These are phyloP conservation scores for Pseudevernia furfuracea DNA, from an alignment of 495 filamentous ascomycete genomes.

Conservation along the genomic window DNA sequence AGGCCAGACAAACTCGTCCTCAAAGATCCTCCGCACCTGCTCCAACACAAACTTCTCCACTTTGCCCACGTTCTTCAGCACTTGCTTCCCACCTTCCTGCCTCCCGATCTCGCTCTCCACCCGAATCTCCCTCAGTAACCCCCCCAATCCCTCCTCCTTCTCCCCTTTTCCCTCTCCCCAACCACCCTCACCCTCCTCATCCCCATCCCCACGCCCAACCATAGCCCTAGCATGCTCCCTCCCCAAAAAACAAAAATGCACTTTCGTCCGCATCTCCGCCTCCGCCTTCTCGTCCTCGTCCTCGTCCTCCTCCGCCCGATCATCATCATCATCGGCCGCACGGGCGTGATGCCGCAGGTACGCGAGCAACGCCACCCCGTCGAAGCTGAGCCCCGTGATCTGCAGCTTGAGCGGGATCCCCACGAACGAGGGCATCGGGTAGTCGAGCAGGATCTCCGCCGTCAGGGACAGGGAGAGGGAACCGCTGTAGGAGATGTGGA, in stretches of 20 bases:
- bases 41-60: slow-evolving; percentile 96
- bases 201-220: slow-evolving; percentile 41
- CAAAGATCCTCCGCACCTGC: slow-evolving; percentile 92
- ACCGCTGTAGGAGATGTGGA: slow-evolving; percentile 79
- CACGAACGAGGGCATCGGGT: slow-evolving; percentile 94
- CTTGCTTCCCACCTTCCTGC: slow-evolving; percentile 82
- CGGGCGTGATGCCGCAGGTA: slow-evolving; percentile 71
- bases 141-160: slow-evolving; percentile 50
- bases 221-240: slow-evolving; percentile 72
- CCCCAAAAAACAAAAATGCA: slow-evolving; percentile 85
- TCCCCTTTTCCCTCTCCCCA: slow-evolving; percentile 12
- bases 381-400: slow-evolving; percentile 88
- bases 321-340: no score
- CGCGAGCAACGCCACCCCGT: slow-evolving; percentile 85
- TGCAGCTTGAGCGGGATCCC: slow-evolving; percentile 85
- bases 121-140: slow-evolving; percentile 79
- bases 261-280: slow-evolving; percentile 12
- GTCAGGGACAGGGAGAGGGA: slow-evolving; percentile 80
- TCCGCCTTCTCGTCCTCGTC: no score
- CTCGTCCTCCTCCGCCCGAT: no score
- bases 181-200: slow-evolving; percentile 28
- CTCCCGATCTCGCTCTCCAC: slow-evolving; percentile 97
- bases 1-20: slow-evolving; percentile 96
- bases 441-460: slow-evolving; percentile 90
- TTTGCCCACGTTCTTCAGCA: slow-evolving; percentile 95